Evolutionary conservation across 2,329 filamentous ascomycete species (phyloP).

Genomic region (Scortechinia acanthostroma): DNA sequence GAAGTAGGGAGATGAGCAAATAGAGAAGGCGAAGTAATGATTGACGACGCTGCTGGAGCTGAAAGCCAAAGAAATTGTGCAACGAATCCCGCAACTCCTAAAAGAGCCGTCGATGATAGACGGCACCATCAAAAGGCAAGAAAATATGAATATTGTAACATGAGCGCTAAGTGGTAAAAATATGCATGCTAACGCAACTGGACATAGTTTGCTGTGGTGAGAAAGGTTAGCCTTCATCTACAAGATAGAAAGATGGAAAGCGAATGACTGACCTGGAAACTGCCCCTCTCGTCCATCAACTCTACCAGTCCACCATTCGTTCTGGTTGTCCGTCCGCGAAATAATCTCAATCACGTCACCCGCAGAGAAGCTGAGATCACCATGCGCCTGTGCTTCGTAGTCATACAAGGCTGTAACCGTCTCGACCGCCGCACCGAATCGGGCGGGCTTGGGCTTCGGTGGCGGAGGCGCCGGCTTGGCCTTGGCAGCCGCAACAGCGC

Average conservation of each 20-base stretch:
- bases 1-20: no score
- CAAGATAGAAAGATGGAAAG: not conserved
- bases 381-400: slow-evolving; percentile 90
- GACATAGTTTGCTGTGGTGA: not conserved
- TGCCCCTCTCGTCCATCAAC: slow-evolving; percentile 76
- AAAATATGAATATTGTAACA: no score
- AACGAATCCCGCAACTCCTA: not conserved
- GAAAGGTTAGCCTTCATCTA: not conserved
- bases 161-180: no score
- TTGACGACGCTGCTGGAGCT: no score
- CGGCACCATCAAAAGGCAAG: no score
- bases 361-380: slow-evolving; percentile 81
- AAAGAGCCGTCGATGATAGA: not conserved
- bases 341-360: slow-evolving; percentile 89
- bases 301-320: slow-evolving; percentile 94
- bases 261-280: slow-evolving; percentile 71
- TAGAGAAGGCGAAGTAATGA: no score
- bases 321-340: slow-evolving; percentile 75
- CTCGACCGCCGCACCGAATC: slow-evolving; percentile 65
- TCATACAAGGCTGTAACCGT: slow-evolving; percentile 89
- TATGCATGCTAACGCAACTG: not conserved
- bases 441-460: slow-evolving; percentile 71
- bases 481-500: slow-evolving; percentile 2
- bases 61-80: no score
- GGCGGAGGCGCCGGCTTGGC: slow-evolving; percentile 70